These are phyloP conservation scores for Diophrys sp. DNA, from an alignment of 73 alveolate species.

Conservation along the genomic window DNA sequence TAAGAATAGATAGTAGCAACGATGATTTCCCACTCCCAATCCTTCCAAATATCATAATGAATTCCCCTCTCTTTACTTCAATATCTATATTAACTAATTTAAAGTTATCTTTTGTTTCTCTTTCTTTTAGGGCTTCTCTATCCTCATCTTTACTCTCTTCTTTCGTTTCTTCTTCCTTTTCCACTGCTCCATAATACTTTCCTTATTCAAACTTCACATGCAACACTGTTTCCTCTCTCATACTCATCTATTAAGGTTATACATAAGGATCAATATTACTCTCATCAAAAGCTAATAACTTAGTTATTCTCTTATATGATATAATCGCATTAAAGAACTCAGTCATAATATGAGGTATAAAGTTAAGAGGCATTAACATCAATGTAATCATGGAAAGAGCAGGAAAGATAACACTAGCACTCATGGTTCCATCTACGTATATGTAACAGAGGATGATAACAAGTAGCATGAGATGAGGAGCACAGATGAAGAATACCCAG, in stretches of 20 bases:
- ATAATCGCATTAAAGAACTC: background rate
- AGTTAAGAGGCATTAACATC: slow-evolving; percentile 3
- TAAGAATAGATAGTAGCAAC: slow-evolving; percentile 1
- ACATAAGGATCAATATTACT: background rate
- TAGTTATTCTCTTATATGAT: background rate
- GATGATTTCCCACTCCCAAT: slow-evolving; percentile 61
- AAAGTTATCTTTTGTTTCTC: background rate
- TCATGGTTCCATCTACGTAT: background rate
- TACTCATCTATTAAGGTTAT: background rate
- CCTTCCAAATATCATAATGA: slow-evolving; percentile 85
- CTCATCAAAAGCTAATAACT: slow-evolving; percentile 1
- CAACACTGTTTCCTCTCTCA: background rate
- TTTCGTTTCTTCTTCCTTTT: background rate
- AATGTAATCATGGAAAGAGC: background rate
- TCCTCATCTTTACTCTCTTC: background rate
- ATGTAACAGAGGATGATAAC: background rate
- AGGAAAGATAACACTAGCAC: background rate
- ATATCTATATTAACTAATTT: slow-evolving; percentile 55
- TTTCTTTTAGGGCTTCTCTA: background rate
- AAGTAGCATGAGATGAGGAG: background rate
- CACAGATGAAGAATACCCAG: background rate
- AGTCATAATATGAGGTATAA: background rate
- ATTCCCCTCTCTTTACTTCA: slow-evolving; percentile 77
- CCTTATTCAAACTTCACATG: background rate
- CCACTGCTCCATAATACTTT: background rate